These are phyloP conservation scores for Phytophthora brassicae DNA, from an alignment of 352 stramenopile genomes.

Conservation along the genomic window DNA sequence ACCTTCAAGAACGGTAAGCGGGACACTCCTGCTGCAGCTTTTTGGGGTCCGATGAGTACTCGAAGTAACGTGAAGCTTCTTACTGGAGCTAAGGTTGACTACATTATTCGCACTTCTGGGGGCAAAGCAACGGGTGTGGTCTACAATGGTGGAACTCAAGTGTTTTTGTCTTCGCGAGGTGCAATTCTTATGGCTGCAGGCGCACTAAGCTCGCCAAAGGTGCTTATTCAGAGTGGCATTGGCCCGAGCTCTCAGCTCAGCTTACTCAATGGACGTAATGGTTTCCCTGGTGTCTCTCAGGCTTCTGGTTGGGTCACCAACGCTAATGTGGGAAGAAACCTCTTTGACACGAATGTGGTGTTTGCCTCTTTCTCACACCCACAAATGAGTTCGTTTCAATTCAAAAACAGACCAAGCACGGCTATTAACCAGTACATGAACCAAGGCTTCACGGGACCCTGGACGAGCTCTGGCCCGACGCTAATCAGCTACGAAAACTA, in stretches of 20 bases:
- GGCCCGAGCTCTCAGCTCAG: constrained; percentile 54
- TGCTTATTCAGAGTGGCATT: constrained; percentile 79
- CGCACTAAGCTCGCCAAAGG: constrained; percentile 68
- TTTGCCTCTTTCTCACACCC: constrained; percentile 50
- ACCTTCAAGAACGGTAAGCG: constrained; percentile 55
- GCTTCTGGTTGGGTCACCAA: constrained; percentile 45
- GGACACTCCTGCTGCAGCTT: constrained; percentile 50
- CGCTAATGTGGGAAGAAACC: constrained; percentile 46
- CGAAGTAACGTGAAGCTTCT: constrained; percentile 54
- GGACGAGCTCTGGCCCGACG: constrained; percentile 43
- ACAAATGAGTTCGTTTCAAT: constrained; percentile 49
- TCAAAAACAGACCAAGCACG: constrained; percentile 29
- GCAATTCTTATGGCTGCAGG: constrained; percentile 73
- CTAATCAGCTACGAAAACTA: constrained; percentile 65
- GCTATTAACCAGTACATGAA: constrained; percentile 58
- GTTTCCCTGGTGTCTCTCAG: constrained; percentile 48
- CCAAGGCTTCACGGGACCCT: constrained; percentile 34
- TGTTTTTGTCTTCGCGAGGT: constrained; percentile 32
- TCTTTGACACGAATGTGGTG: constrained; percentile 61
- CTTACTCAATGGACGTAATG: constrained; percentile 34
- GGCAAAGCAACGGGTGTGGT: constrained; percentile 46
- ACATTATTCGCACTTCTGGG: constrained; percentile 41
- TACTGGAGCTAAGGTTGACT: constrained; percentile 43
- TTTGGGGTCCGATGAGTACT: constrained; percentile 41
- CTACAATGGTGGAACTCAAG: constrained; percentile 44